Evolutionary conservation across 1,284 basidiomycete genomes (phyloP), one percentile per base, ranked within the genome.

Genomic region (Heterobasidion annosum): DNA sequence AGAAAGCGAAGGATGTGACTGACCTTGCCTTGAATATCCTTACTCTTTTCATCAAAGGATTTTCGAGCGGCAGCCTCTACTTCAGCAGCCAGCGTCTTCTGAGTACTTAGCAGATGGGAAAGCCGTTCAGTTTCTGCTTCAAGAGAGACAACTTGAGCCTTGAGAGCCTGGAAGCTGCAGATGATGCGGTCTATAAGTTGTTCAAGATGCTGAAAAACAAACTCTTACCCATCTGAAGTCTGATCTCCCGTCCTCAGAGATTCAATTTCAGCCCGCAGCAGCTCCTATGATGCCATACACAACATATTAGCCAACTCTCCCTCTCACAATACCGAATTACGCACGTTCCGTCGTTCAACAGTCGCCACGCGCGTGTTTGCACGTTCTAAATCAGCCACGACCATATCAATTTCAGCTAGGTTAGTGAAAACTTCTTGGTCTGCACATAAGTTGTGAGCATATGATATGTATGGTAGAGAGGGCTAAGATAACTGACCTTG

Each of bases 261-360:
- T 68, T 98, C 96, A 48, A 98, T 93, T 67, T 98, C 94, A 13
- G 93, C 91, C 9, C 95, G 85, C 19, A 98, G 77, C 19, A 92
- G 80, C 73, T 98, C 94, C 91, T 94, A n/a, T 33, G 13, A 47
- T 40, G 19, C 51, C 33, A 32, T 40, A 44, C 34, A 48, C 16
- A 40, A 40, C 12, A 10, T 10, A 12, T 40, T 5, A 40, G n/a
- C 37, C 3, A 12, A 40, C 3, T 40, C 8, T 40, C 12, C 37
- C n/a, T 50, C 8, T 12, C 12, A 8, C 10, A 12, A 15, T 16
- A 18, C 25, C 1, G 16, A 54, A 8, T 35, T 53, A 18, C 80
- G 51, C 58, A 93, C 92, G 70, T 98, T 98, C 52, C 96, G 82
- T 57, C 93, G 79, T 70, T 99, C 96, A 46, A 98, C 88, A 3